Base-by-base conservation (phyloP, 192 early-diverging fungal genomes). In the Dissophora ornata region DNA sequence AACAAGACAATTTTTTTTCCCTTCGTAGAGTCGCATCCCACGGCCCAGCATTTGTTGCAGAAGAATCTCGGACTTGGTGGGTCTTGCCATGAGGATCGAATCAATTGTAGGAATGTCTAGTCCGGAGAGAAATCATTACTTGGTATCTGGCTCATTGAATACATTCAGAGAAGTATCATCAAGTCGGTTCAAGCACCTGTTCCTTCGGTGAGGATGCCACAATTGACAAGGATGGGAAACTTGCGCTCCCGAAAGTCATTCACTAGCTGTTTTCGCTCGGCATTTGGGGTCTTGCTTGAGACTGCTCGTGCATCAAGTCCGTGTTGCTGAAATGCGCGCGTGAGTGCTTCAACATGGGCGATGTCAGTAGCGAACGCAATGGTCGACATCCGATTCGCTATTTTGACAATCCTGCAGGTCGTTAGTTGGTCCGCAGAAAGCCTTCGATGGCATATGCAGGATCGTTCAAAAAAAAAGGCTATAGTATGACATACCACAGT, bases 31-130 rank as follows among this genome's bases (percentile, higher is more conserved):
- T 2, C 94, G 85, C 86, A 97, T 82, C 1, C 96, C 96, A 25
- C 96, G 88, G 16, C 96, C 96, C 45, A 97, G 71, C 96, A 97
- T 97, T 82, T 97, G 96, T 64, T 92, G 90, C 81, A 95, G 87
- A 52, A 97, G 84, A 34, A 87, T 87, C 2, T 81, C 58, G 44
- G 92, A 93, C 25, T 81, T 71, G 3, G 96, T 97, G 2, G 94
- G 96, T 3, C 93, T 73, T 2, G 90, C 91, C 81, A 96, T 84
- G 15, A 97, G 67, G n/a, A 97, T 79, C 55, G 90, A 95, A 61
- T 97, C 96, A 33, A 97, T 90, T 4, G 61, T 62, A 7, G 96
- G 93, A 15, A 97, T 90, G 69, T 97, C 96, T 0, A 90, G 87
- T 45, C 44, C 7, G 13, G 6, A 38, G 13, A 9, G 13, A 38